Evolutionary conservation across 1,284 basidiomycete species (phyloP).

Genomic region (Mycena sp.): DNA sequence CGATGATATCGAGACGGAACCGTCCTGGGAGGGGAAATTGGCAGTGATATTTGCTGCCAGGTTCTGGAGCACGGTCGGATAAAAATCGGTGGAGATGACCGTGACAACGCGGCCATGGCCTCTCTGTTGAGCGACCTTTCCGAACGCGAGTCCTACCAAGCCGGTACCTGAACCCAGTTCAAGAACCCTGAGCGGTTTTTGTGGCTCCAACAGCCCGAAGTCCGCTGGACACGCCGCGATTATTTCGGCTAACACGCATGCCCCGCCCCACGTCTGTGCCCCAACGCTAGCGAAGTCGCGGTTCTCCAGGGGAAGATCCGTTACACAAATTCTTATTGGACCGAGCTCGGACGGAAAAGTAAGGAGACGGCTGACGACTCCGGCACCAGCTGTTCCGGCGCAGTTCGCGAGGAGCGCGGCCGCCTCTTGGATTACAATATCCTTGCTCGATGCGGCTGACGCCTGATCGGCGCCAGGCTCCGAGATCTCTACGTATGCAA

Average conservation of each 20-base stretch:
- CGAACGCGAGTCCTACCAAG: conserved; percentile 76
- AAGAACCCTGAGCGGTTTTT: conserved; percentile 63
- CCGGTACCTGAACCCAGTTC: conserved; percentile 93
- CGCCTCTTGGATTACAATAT: conserved; percentile 55
- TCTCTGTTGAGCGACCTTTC: conserved; percentile 54
- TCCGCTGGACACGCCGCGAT: conserved; percentile 66
- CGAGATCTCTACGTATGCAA: conserved; percentile 43
- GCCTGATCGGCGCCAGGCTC: no score
- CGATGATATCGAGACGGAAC: conserved; percentile 1
- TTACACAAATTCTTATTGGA: conserved; percentile 58
- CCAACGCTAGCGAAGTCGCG: conserved; percentile 83
- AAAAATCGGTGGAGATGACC: conserved; percentile 84
- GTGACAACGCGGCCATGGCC: conserved; percentile 38
- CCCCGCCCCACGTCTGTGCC: conserved; percentile 92
- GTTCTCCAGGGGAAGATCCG: conserved; percentile 79
- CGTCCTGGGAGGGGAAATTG: conserved; percentile 57
- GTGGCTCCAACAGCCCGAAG: conserved; percentile 56
- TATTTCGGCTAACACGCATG: conserved; percentile 84
- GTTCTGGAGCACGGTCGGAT: conserved; percentile 79
- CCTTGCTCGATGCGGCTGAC: no score
- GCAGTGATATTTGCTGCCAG: conserved; percentile 70
- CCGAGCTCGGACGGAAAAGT: conserved; percentile 36
- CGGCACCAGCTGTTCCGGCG: conserved; percentile 66
- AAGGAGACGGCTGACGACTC: conserved; percentile 50
- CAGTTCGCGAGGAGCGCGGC: conserved; percentile 73